Base-by-base conservation (phyloP, 2,329 filamentous ascomycete species). In the Raffaelea deltoideospora region DNA sequence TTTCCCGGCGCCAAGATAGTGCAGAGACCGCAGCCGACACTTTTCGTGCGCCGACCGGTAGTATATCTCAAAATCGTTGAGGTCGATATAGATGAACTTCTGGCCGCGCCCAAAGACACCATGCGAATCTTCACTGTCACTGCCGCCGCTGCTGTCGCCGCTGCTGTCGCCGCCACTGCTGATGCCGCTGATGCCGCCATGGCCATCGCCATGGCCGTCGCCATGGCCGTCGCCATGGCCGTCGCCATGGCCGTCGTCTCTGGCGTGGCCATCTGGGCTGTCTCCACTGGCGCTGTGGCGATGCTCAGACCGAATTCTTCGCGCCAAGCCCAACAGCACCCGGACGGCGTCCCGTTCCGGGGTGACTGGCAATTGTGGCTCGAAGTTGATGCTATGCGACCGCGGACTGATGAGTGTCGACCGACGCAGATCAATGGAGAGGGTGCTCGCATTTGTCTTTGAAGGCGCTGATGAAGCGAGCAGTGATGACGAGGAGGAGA, bases 41-140 rank as follows among this genome's bases (percentile, higher is more conserved):
- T 55, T 53, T 37, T 63, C 59, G 0, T 41, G 21, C 0, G 31
- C 19, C 0, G 46, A 43, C 32, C 64, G 48, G 19, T 62, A 52
- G 46, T 79, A 81, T 2, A 79, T 55, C 3, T 60, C 59, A 47
- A 81, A 81, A 2, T 71, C 51, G 10, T 73, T 56, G 0, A 81
- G 53, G 4, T 66, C 55, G 11, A 76, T 59, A 34, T 74, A 69
- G 7, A 60, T 40, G 17, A 56, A 63, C 3, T 51, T 52, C 0
- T 52, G n/a, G n/a, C n/a, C n/a, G n/a, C n/a, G n/a, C n/a, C n/a
- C n/a, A n/a, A n/a, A n/a, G n/a, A n/a, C n/a, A n/a, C n/a, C n/a
- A n/a, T n/a, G n/a, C n/a, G n/a, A n/a, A n/a, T n/a, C n/a, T n/a
- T n/a, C n/a, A n/a, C n/a, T n/a, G n/a, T n/a, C n/a, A n/a, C n/a